phyloP scores from a whole-genome alignment of 169 alveolate genomes.

The Ichthyophthirius multifiliis region DNA sequence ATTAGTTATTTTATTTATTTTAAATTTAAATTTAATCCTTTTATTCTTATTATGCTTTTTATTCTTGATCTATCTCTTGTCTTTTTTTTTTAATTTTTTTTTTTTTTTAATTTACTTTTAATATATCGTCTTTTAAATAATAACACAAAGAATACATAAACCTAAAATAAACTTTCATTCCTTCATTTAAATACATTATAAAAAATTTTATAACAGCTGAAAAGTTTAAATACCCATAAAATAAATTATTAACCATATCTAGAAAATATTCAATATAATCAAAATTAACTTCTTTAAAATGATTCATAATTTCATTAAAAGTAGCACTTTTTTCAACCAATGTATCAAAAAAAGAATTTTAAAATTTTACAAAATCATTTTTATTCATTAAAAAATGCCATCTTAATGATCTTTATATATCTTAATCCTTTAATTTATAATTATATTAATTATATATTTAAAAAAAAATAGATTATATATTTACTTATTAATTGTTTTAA shows the following conservation, averaged over 20 bases:
- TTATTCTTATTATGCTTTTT: not conserved
- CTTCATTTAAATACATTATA: conserved; percentile 39
- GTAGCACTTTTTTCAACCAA: conserved; percentile 26
- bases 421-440: too few relatives aligned
- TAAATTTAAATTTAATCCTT: not conserved
- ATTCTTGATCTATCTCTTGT: not conserved
- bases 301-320: conserved; percentile 1
- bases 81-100: not conserved
- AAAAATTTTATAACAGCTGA: conserved; percentile 16
- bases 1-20: not conserved
- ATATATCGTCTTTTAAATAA: conserved; percentile 11
- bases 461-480: too few relatives aligned
- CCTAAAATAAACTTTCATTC: conserved; percentile 42
- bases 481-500: too few relatives aligned
- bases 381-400: conserved; percentile 46
- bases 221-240: conserved; percentile 27
- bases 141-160: conserved; percentile 20
- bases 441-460: too few relatives aligned
- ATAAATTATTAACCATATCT: conserved; percentile 27
- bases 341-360: conserved; percentile 34
- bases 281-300: conserved; percentile 21
- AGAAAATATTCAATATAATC: conserved; percentile 25
- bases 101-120: not conserved
- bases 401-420: conserved; percentile 11
- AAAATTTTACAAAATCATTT: conserved; percentile 15